A percentile compares a stretch with the other conserved stretches of the same genome.
Conservation (phyloP, 176 grass and related monocot genomes). For the Oryza glumipatula region DNA sequence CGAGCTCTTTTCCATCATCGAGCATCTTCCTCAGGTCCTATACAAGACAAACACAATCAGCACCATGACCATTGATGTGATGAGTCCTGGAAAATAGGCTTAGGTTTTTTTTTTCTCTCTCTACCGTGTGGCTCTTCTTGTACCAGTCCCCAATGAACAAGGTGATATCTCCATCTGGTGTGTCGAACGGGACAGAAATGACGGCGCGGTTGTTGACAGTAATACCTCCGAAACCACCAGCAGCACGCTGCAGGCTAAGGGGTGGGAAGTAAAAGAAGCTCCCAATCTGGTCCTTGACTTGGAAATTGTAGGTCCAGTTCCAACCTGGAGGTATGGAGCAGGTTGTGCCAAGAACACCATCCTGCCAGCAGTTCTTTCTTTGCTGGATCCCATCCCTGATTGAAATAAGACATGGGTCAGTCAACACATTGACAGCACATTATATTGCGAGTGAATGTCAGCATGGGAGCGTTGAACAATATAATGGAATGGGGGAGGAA, state of each 20-base stretch:
- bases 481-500: too few species aligned
- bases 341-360: constrained; percentile 85
- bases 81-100: too few species aligned
- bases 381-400: constrained; percentile 84
- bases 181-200: constrained; percentile 77
- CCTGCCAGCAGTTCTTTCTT: constrained; percentile 83
- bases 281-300: constrained; percentile 96
- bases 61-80: background rate
- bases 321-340: constrained; percentile 87
- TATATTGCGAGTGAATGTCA: too few species aligned
- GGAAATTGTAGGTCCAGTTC: constrained; percentile 99
- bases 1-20: constrained; percentile 76
- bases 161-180: constrained; percentile 70
- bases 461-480: too few species aligned
- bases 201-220: constrained; percentile 77
- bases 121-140: constrained; percentile 84
- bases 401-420: background rate
- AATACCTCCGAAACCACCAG: constrained; percentile 80
- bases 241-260: constrained; percentile 72
- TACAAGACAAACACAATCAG: constrained; percentile 9
- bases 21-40: constrained; percentile 80
- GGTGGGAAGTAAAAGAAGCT: constrained; percentile 99
- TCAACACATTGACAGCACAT: background rate
- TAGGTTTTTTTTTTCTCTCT: too few species aligned
- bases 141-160: constrained; percentile 96